A percentile compares a stretch with the other conserved stretches of the same genome.
phyloP scores from a whole-genome alignment of 306 rosid species.

The Senna siamea region DNA sequence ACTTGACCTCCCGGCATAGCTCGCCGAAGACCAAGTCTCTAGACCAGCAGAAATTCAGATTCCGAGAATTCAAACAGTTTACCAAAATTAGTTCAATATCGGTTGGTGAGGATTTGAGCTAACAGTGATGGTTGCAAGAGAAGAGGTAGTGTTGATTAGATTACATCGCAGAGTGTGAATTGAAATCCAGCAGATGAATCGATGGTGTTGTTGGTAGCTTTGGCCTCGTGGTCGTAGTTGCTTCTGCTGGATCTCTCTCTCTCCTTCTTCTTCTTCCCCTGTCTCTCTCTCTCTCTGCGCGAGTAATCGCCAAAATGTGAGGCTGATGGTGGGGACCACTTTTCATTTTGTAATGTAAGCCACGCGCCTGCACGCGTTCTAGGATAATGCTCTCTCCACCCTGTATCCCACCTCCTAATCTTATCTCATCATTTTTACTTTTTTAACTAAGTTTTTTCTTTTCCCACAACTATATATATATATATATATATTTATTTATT shows the following conservation, averaged over 20 bases:
- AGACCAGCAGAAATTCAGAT: slow-evolving; percentile 10
- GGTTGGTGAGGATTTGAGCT: not conserved
- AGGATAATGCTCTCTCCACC: too few species aligned
- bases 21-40: slow-evolving; percentile 32
- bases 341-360: too few species aligned
- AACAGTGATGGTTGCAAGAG: not conserved
- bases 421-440: too few species aligned
- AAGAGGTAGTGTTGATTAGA: not conserved
- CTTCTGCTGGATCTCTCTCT: not conserved
- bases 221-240: not conserved
- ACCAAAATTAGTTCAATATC: not conserved
- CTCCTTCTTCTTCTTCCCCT: not conserved
- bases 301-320: too few species aligned
- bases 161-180: too few species aligned
- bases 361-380: too few species aligned
- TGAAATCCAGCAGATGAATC: not conserved
- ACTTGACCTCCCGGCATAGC: slow-evolving; percentile 55
- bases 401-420: too few species aligned
- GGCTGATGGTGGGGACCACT: too few species aligned
- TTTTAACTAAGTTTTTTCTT: too few species aligned
- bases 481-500: too few species aligned
- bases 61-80: slow-evolving; percentile 1
- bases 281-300: not conserved
- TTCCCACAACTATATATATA: too few species aligned
- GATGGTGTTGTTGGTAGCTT: not conserved